phyloP scores from a whole-genome alignment of 2,329 filamentous ascomycete species.

The Stagonosporopsis vannaccii region DNA sequence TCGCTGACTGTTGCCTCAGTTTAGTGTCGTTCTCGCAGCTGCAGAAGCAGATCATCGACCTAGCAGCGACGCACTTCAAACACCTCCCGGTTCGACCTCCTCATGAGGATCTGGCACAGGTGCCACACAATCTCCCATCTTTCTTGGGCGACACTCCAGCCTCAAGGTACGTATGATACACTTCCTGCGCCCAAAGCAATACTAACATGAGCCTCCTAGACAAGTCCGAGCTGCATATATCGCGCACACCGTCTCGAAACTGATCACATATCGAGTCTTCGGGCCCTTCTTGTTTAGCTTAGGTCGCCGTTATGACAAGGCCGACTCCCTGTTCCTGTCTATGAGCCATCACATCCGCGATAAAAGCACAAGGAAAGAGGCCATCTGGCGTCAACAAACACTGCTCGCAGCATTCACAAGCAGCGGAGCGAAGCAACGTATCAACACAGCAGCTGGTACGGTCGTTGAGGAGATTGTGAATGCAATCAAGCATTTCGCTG shows the following conservation, averaged over 20 bases:
- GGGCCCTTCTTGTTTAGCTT: constrained; percentile 66
- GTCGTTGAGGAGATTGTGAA: constrained; percentile 65
- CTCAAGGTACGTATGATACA: constrained; percentile 47
- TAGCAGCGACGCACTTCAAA: constrained; percentile 61
- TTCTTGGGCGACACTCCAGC: constrained; percentile 62
- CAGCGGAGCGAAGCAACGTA: constrained; percentile 63
- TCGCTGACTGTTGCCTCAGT: constrained; percentile 46
- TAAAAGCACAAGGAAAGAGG: constrained; percentile 64
- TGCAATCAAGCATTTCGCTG: constrained; percentile 62
- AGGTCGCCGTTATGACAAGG: constrained; percentile 61
- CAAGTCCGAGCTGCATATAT: constrained; percentile 63
- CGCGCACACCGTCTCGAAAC: constrained; percentile 63
- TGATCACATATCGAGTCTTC: constrained; percentile 64
- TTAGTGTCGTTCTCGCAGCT: constrained; percentile 61
- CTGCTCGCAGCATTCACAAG: constrained; percentile 65
- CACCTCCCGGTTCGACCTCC: constrained; percentile 60
- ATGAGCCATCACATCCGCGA: constrained; percentile 64
- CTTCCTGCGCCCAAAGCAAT: not conserved
- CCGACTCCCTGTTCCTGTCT: constrained; percentile 62
- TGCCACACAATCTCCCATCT: constrained; percentile 61
- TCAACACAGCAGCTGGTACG: constrained; percentile 62
- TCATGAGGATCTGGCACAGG: constrained; percentile 58
- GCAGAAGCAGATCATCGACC: constrained; percentile 59
- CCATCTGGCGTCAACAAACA: constrained; percentile 66
- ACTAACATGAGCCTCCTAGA: constrained; percentile 28